phyloP scores from a whole-genome alignment of 208 protist genomes.

The Trypanosomatidae sp. region DNA sequence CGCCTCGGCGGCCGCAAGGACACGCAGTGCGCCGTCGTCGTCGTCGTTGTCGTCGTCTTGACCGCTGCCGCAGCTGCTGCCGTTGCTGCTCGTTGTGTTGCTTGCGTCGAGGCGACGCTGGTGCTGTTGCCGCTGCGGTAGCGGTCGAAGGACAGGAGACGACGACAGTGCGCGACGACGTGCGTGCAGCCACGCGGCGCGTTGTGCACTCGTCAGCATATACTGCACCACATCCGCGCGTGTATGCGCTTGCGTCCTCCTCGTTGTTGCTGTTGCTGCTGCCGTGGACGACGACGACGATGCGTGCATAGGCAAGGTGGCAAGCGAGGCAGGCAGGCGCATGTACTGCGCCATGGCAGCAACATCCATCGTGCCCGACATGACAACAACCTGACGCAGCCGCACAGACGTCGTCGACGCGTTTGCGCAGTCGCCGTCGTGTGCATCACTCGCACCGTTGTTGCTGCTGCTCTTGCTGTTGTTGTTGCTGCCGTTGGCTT shows the following conservation, averaged over 20 bases:
- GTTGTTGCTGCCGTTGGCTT: too few relatives aligned
- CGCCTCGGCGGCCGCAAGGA: neutral
- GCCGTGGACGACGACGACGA: too few relatives aligned
- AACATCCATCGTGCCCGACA: slow-evolving; percentile 56
- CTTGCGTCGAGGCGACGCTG: neutral
- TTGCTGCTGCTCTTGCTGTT: too few relatives aligned
- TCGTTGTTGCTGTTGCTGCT: neutral
- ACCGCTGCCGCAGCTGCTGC: slow-evolving; percentile 7
- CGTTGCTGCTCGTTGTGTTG: slow-evolving; percentile 2
- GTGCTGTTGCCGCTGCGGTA: too few relatives aligned
- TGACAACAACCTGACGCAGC: slow-evolving; percentile 42
- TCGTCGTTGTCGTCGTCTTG: neutral
- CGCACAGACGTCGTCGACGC: neutral
- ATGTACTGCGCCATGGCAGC: slow-evolving; percentile 33
- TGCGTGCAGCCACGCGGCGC: too few relatives aligned
- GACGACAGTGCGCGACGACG: too few relatives aligned
- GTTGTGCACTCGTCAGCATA: neutral
- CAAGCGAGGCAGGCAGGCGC: too few relatives aligned
- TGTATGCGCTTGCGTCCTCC: too few relatives aligned
- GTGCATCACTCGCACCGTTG: too few relatives aligned
- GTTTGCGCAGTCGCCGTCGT: too few relatives aligned
- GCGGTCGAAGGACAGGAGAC: too few relatives aligned
- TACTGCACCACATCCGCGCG: neutral
- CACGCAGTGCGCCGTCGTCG: neutral
- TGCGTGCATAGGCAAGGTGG: too few relatives aligned